Percentiles rank a stretch among this genome's conserved stretches.
Conservation (phyloP, 306 rosid species). For the Ziziphus jujuba region DNA sequence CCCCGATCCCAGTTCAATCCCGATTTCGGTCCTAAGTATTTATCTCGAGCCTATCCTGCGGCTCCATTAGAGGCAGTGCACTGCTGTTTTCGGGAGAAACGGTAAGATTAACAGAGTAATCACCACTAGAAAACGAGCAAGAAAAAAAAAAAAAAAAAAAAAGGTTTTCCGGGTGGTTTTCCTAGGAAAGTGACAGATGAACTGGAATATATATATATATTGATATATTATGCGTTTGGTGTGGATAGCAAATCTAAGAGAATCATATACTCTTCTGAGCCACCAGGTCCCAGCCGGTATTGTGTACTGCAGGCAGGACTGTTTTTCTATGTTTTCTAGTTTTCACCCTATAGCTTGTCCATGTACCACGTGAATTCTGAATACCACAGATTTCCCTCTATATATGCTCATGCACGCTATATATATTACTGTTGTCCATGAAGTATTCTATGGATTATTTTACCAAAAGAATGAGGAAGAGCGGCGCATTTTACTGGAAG, state of each 20-base stretch:
- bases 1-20: too few species aligned
- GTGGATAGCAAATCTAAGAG: background rate
- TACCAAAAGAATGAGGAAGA: background rate
- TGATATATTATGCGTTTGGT: background rate
- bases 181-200: background rate
- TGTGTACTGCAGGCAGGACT: background rate
- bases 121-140: background rate
- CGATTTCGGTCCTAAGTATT: too few species aligned
- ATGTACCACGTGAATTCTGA: background rate
- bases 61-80: too few species aligned
- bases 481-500: conserved; percentile 1
- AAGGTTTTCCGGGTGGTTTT: background rate
- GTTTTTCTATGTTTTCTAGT: background rate
- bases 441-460: background rate
- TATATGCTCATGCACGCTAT: background rate
- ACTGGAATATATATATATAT: too few species aligned
- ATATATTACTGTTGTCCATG: background rate
- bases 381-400: background rate
- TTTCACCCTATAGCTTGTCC: background rate
- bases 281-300: background rate
- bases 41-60: too few species aligned
- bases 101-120: too few species aligned
- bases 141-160: background rate
- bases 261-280: background rate
- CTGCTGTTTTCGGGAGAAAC: too few species aligned